Evolutionary conservation across 2,329 filamentous ascomycete genomes (phyloP), one percentile per base, ranked within the genome.

Genomic region (Tolypocladium capitatum): DNA sequence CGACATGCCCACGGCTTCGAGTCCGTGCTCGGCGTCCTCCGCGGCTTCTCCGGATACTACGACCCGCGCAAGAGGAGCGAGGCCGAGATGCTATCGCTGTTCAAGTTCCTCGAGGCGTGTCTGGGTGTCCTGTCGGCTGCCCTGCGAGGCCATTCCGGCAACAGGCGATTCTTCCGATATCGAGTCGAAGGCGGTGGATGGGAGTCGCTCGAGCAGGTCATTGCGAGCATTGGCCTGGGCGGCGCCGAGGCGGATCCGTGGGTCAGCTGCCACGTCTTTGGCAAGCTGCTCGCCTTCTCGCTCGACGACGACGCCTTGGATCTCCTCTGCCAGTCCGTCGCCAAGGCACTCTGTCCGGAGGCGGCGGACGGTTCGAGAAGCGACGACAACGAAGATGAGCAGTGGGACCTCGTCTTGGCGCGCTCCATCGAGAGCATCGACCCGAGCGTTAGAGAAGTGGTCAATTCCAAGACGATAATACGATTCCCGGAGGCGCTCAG

Each of bases 111-210:
- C 18, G 79, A 88, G 58, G 75, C 75, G 9, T 75, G 84, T n/a
- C 70, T 92, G 35, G 80, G 80, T 31, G 78, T 92, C 14, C 68
- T 97, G 28, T 83, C 85, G 1, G 83, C 84, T 43, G 81, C 81
- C 14, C 75, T 98, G 54, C 78, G 80, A 47, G 80, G 81, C 42
- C 89, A 97, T 63, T 75, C 83, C 43, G 91, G 90, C 20, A 98
- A 97, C 66, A 78, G 83, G 58, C 80, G 86, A 56, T 96, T 91
- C 68, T 97, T 97, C 62, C 78, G 80, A 49, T 82, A 81, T 55
- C 75, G 80, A 54, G 80, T 94, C 30, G 78, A 86, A 49, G 81
- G 79, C 21, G 85, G 83, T 48, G 89, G 91, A 4, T 94, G 88
- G 83, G 74, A 81, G 53, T 78, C 81, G 8, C 63, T 96, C 47